These are phyloP conservation scores for Didymella pinodella DNA, from an alignment of 2,329 filamentous ascomycete species.

Conservation along the genomic window DNA sequence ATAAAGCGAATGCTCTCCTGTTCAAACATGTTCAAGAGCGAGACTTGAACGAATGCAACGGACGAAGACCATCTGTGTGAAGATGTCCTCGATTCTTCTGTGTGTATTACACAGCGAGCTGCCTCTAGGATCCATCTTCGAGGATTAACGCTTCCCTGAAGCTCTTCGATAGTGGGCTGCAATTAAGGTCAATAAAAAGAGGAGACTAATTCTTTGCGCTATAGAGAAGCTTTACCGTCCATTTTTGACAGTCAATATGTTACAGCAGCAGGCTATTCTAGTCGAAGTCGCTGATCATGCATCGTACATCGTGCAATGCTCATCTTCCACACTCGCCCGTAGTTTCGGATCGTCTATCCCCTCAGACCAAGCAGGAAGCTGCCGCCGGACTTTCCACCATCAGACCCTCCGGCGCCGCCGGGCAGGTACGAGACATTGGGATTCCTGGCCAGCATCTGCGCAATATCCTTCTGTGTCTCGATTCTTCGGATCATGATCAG, in stretches of 20 bases:
- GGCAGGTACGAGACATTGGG: constrained; percentile 97
- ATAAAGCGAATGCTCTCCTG: background rate
- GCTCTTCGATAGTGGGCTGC: background rate
- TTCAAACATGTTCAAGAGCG: background rate
- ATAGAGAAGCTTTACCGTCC: constrained; percentile 34
- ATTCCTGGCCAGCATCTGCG: constrained; percentile 85
- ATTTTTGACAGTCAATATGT: constrained; percentile 36
- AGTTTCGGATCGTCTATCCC: constrained; percentile 37
- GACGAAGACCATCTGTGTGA: background rate
- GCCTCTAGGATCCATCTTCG: background rate
- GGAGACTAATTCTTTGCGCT: constrained; percentile 48
- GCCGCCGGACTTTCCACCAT: constrained; percentile 66
- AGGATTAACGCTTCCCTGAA: background rate
- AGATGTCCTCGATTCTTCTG: background rate
- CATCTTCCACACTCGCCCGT: constrained; percentile 1
- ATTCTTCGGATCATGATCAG: constrained; percentile 96
- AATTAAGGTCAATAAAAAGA: constrained; percentile 29
- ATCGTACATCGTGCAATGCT: constrained; percentile 33
- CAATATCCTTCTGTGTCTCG: constrained; percentile 95
- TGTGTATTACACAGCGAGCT: background rate
- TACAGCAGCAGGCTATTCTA: constrained; percentile 39
- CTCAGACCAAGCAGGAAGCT: constrained; percentile 73
- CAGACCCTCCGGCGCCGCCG: constrained; percentile 66
- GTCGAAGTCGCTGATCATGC: constrained; percentile 34
- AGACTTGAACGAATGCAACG: background rate